Conservation (phyloP, 2,329 filamentous ascomycete species). For the Helicocarpus griseus region DNA sequence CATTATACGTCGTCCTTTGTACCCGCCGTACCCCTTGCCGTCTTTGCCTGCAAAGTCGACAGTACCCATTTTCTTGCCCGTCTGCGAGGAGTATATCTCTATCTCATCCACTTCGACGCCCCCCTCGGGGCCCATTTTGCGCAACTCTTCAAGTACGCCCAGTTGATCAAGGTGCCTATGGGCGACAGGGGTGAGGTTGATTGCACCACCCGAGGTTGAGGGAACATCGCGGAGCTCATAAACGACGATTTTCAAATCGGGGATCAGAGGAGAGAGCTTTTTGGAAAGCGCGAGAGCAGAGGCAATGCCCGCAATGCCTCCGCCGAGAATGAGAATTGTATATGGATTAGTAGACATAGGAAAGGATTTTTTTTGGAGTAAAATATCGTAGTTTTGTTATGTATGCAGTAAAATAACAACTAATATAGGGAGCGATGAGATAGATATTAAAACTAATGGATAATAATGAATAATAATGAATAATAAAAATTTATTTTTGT, state of each 20-base stretch:
- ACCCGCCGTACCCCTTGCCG: slow-evolving; percentile 30
- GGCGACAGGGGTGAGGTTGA: slow-evolving; percentile 37
- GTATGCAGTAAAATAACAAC: too few species aligned
- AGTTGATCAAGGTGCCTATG: slow-evolving; percentile 34
- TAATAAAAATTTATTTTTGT: neutral
- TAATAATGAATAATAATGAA: neutral
- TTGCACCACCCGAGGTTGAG: slow-evolving; percentile 35
- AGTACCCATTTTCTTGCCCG: slow-evolving; percentile 27
- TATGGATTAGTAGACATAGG: slow-evolving; percentile 1
- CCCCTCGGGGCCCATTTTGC: slow-evolving; percentile 28
- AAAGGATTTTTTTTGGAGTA: neutral
- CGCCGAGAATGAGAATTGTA: slow-evolving; percentile 14
- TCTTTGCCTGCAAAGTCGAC: slow-evolving; percentile 30
- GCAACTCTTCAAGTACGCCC: slow-evolving; percentile 30
- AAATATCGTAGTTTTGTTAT: too few species aligned
- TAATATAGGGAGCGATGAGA: too few species aligned
- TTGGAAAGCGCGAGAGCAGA: slow-evolving; percentile 14
- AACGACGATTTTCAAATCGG: slow-evolving; percentile 22
- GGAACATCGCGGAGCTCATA: slow-evolving; percentile 33
- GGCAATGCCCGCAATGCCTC: slow-evolving; percentile 16
- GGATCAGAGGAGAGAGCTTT: slow-evolving; percentile 10
- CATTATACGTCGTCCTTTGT: slow-evolving; percentile 34
- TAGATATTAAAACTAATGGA: neutral
- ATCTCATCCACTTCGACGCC: slow-evolving; percentile 33
- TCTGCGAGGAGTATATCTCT: slow-evolving; percentile 32